Percentiles rank a stretch among this genome's conserved stretches.
Evolutionary conservation across 805 yeast species (phyloP).

Genomic region (Myxozyma sirexii): DNA sequence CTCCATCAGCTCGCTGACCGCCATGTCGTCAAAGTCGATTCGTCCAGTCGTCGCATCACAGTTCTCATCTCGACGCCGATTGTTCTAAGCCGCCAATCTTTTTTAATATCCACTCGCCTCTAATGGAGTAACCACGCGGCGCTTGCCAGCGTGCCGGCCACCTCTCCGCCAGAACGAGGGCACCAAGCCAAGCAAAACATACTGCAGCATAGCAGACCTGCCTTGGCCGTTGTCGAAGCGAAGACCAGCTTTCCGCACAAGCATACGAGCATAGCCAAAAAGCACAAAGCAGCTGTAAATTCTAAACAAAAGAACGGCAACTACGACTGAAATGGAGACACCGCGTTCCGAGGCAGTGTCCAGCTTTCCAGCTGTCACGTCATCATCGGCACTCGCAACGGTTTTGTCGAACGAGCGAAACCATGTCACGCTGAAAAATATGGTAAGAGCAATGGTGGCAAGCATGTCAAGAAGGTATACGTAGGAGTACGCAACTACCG

Average conservation of each 20-base stretch:
- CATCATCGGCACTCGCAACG: conserved; percentile 2
- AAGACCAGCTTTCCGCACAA: conserved; percentile 50
- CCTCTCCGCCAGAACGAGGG: conserved; percentile 31
- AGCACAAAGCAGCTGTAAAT: conserved; percentile 34
- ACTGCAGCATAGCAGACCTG: conserved; percentile 18
- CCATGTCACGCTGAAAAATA: conserved; percentile 78
- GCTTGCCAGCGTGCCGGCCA: conserved; percentile 33
- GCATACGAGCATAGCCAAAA: conserved; percentile 57
- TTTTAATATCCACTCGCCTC: conserved; percentile 25
- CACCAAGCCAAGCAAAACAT: conserved; percentile 18
- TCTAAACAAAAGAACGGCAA: conserved; percentile 28
- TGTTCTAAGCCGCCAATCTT: too few species aligned
- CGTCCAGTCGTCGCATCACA: too few species aligned
- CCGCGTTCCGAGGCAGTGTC: conserved; percentile 33
- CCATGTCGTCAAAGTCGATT: too few species aligned
- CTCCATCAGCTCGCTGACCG: too few species aligned
- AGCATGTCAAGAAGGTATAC: conserved; percentile 69
- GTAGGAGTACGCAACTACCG: conserved; percentile 63
- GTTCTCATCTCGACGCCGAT: too few species aligned
- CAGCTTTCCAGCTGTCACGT: conserved; percentile 15
- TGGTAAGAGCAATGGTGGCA: conserved; percentile 66
- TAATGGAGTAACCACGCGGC: conserved; percentile 27
- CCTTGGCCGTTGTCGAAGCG: conserved; percentile 40
- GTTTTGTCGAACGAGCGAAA: conserved; percentile 44
- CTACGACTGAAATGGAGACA: conserved; percentile 34